Evolutionary conservation across 1,284 basidiomycete species (phyloP), one percentile per base, ranked within the genome.

Genomic region (Thecaphora frezii): DNA sequence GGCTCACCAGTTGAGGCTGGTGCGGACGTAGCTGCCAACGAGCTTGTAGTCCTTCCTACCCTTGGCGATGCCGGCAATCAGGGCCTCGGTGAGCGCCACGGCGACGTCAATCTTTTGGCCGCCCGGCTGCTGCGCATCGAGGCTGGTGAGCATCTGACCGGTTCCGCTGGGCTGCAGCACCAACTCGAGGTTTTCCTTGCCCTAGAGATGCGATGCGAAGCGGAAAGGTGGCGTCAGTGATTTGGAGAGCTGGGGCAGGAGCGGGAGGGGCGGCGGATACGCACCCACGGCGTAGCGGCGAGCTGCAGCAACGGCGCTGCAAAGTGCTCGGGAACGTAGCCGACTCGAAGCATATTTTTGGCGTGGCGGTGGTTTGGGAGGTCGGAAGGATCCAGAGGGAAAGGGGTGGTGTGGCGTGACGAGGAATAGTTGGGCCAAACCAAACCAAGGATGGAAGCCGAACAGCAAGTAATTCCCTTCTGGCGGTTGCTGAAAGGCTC

Each of bases 31-130:
- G 74, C 89, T 90, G 2, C 94, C 93, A 3, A 94, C 87, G 16
- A 97, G 87, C 78, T 89, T 91, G 81, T 96, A 97, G 16, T 88
- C 86, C 48, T 84, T 84, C 0, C 89, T 89, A 0, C 91, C 90
- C 42, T 78, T 79, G 13, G 91, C 91, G 48, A 97, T 90, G 0
- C 93, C 94, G 44, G 92, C 89, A 66, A 97, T 93, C 37, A 97
- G 82, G 0, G 91, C 87, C 78, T 97, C 94, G 0, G 94, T 97
- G 48, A 98, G 85, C 0, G 93, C 94, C 63, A 91, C 90, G 55
- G 54, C 76, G 0, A 76, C 71, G 33, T 78, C 76, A 33, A 78
- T 78, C 40, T 58, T 58, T n/a, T 72, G 72, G 7, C 61, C 71
- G 13, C 42, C 48, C 12, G 51, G 22, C 10, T 55, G 24, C 5